phyloP scores from a whole-genome alignment of 2,329 filamentous ascomycete genomes.

The Coleophoma crateriformis region DNA sequence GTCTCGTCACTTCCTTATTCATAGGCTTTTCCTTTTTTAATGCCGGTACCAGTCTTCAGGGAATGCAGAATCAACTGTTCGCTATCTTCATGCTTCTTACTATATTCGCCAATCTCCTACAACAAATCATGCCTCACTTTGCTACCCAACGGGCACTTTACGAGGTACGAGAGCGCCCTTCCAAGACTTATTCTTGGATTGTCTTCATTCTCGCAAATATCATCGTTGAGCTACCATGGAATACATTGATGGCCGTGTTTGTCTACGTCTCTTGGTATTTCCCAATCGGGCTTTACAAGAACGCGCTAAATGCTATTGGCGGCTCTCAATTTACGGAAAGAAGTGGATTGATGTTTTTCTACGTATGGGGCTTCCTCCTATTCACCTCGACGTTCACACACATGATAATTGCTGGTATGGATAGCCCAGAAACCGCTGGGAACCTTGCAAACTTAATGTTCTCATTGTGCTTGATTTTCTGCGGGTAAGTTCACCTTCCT shows the following conservation, averaged over 20 bases:
- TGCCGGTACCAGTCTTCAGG: slow-evolving; percentile 50
- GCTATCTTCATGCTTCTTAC: slow-evolving; percentile 4
- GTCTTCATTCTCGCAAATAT: slow-evolving; percentile 33
- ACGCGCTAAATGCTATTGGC: slow-evolving; percentile 37
- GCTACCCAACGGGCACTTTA: slow-evolving; percentile 60
- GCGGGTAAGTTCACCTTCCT: neutral
- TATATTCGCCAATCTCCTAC: slow-evolving; percentile 51
- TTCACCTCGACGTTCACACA: slow-evolving; percentile 78
- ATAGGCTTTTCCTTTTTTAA: slow-evolving; percentile 62
- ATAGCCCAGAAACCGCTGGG: slow-evolving; percentile 66
- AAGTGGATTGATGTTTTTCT: slow-evolving; percentile 71
- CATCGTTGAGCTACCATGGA: slow-evolving; percentile 77
- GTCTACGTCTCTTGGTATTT: slow-evolving; percentile 82
- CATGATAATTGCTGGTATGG: slow-evolving; percentile 68
- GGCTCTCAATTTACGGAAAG: slow-evolving; percentile 47
- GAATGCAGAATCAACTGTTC: slow-evolving; percentile 45
- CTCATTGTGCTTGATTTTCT: slow-evolving; percentile 49
- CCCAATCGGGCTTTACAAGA: slow-evolving; percentile 61
- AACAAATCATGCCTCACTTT: slow-evolving; percentile 66
- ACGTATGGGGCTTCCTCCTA: slow-evolving; percentile 67
- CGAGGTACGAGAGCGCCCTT: slow-evolving; percentile 31
- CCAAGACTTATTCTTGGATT: slow-evolving; percentile 21
- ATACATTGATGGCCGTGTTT: slow-evolving; percentile 61
- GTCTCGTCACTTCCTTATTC: slow-evolving; percentile 46
- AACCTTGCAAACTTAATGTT: slow-evolving; percentile 72